phyloP scores from a whole-genome alignment of 306 rosid genomes.

The Purshia tridentata region DNA sequence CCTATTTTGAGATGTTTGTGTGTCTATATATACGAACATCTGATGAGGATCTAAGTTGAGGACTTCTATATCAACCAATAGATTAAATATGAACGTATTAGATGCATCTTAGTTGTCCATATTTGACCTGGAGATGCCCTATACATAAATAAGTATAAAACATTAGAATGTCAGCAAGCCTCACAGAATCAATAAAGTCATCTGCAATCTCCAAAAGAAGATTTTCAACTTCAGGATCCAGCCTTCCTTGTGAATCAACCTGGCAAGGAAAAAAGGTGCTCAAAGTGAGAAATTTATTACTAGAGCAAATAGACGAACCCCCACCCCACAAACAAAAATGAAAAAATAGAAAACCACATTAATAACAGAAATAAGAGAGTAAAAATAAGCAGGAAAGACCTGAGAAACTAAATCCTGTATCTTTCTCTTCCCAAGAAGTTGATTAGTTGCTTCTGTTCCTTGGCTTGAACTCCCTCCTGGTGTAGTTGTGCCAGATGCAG shows the following conservation, averaged over 20 bases:
- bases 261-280: constrained; percentile 33
- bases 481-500: constrained; percentile 93
- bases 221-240: constrained; percentile 89
- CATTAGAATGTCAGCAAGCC: constrained; percentile 32
- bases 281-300: constrained; percentile 14
- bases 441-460: constrained; percentile 97
- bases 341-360: neutral
- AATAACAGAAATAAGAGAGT: constrained; percentile 6
- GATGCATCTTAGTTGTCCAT: neutral
- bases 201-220: constrained; percentile 94
- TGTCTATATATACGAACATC: neutral
- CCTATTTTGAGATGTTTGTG: neutral
- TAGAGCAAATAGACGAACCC: neutral
- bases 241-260: constrained; percentile 86
- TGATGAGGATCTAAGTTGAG: neutral
- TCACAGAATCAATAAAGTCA: constrained; percentile 91
- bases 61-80: neutral
- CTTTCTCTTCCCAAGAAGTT: constrained; percentile 98
- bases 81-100: neutral
- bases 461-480: constrained; percentile 99
- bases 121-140: neutral
- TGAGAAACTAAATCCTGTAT: constrained; percentile 96
- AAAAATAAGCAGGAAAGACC: constrained; percentile 45
- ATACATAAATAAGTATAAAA: neutral
- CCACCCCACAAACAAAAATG: neutral